Evolutionary conservation across 768 basidiomycete species (phyloP).

Genomic region (Termitomyces sp.): DNA sequence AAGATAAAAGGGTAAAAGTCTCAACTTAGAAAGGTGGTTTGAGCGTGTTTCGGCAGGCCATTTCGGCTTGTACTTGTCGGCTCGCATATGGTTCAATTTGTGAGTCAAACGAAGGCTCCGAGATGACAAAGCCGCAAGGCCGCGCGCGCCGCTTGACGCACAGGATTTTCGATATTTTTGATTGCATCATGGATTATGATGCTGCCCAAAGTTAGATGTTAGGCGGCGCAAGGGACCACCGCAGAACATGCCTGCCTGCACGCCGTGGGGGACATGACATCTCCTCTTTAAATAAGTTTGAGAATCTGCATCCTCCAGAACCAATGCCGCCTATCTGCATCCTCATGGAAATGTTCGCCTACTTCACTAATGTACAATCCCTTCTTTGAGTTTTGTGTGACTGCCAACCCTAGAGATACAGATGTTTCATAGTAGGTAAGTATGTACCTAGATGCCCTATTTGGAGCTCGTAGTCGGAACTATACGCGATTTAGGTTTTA

Average conservation of each 20-base stretch:
- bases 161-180: no score
- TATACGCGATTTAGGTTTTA: neutral
- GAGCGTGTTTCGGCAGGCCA: neutral
- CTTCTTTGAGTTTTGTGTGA: no score
- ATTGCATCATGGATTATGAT: no score
- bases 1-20: neutral
- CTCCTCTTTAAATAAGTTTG: neutral
- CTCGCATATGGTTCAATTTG: neutral
- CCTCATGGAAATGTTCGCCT: neutral
- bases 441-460: no score
- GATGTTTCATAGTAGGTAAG: no score
- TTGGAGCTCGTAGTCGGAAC: neutral
- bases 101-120: conserved; percentile 3
- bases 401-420: no score
- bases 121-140: conserved; percentile 2
- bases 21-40: no score
- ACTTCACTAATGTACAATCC: no score
- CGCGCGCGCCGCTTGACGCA: no score
- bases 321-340: neutral
- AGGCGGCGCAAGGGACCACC: neutral
- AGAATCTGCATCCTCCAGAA: neutral
- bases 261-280: neutral
- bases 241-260: neutral
- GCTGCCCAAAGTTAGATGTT: neutral
- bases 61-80: neutral